Conservation (phyloP, 352 stramenopile genomes). For the Phytophthora cactorum region DNA sequence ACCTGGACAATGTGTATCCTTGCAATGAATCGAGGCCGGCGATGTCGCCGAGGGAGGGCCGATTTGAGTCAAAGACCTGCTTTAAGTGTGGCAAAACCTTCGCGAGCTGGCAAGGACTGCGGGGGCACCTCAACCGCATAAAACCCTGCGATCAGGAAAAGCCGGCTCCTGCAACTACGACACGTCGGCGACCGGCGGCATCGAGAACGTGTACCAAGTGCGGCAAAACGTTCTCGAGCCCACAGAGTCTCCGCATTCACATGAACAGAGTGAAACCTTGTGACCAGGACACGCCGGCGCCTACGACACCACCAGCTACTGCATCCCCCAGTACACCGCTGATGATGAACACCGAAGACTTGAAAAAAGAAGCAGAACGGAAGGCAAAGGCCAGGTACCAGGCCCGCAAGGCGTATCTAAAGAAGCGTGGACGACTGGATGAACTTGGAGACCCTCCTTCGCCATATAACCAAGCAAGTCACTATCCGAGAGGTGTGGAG, state of each 20-base stretch:
- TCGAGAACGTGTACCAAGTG: conserved; percentile 35
- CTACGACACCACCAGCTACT: conserved; percentile 9
- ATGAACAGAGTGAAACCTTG: conserved; percentile 38
- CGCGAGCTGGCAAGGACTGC: conserved; percentile 33
- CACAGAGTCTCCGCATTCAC: conserved; percentile 40
- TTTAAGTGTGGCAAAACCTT: conserved; percentile 43
- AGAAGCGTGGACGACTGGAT: conserved; percentile 32
- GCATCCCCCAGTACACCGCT: conserved; percentile 2
- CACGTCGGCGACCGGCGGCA: conserved; percentile 15
- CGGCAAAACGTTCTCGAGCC: conserved; percentile 36
- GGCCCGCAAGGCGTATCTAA: conserved; percentile 37
- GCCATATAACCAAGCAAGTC: background rate
- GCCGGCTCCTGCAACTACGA: conserved; percentile 1
- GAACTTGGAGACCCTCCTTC: conserved; percentile 24
- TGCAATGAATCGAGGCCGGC: conserved; percentile 15
- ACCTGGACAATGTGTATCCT: conserved; percentile 15
- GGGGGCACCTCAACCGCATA: conserved; percentile 32
- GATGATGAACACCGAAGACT: conserved; percentile 19
- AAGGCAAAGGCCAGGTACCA: conserved; percentile 36
- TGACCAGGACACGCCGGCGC: conserved; percentile 19
- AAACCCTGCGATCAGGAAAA: conserved; percentile 41
- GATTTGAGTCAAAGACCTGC: conserved; percentile 29
- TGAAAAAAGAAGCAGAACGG: conserved; percentile 24
- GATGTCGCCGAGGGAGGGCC: conserved; percentile 8
- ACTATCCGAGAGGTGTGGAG: background rate